Conservation (phyloP, 1,139 yeast genomes). For the Lodderomyces orthopsilosis region DNA sequence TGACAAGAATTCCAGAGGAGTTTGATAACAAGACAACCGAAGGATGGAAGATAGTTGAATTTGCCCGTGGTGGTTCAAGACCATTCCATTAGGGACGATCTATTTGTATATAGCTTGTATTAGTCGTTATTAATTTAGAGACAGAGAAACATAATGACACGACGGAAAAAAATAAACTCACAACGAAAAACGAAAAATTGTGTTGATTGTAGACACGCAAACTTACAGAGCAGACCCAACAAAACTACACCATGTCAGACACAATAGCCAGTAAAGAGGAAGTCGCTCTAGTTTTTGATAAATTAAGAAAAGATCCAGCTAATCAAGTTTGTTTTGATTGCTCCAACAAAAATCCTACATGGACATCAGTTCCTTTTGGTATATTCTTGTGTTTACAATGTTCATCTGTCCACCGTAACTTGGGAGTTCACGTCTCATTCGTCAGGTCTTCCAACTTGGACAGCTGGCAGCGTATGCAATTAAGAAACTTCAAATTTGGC, state of each 20-base stretch:
- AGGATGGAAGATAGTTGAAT: slow-evolving; percentile 96
- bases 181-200: background rate
- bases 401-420: slow-evolving; percentile 48
- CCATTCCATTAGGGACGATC: slow-evolving; percentile 59
- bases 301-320: slow-evolving; percentile 62
- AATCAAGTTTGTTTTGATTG: slow-evolving; percentile 79
- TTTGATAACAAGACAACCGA: slow-evolving; percentile 87
- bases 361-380: slow-evolving; percentile 53
- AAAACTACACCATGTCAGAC: slow-evolving; percentile 41
- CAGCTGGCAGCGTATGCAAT: slow-evolving; percentile 82
- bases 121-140: background rate
- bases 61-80: slow-evolving; percentile 92
- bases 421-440: slow-evolving; percentile 50
- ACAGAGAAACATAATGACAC: background rate
- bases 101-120: slow-evolving; percentile 9
- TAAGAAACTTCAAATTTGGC: slow-evolving; percentile 87
- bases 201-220: background rate
- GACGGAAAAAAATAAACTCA: background rate
- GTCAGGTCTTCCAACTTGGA: slow-evolving; percentile 92
- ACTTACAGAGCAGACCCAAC: no score
- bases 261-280: slow-evolving; percentile 63
- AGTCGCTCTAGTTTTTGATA: slow-evolving; percentile 54
- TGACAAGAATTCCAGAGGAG: slow-evolving; percentile 90
- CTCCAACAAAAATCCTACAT: slow-evolving; percentile 49
- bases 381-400: slow-evolving; percentile 48